These are phyloP conservation scores for Debaryomyces singareniensis DNA, from an alignment of 1,139 yeast genomes.

Conservation along the genomic window DNA sequence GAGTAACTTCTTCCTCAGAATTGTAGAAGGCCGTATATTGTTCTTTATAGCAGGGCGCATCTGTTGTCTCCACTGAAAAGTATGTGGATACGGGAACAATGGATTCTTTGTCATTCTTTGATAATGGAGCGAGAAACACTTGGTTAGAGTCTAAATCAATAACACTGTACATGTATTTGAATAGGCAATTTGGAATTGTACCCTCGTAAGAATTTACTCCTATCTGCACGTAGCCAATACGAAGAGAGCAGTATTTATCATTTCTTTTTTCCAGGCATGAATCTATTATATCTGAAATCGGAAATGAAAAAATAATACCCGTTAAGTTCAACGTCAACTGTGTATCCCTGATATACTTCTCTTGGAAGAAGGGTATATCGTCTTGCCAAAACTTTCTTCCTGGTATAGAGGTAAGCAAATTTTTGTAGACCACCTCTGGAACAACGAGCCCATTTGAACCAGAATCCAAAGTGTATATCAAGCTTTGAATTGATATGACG, in stretches of 20 bases:
- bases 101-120: constrained; percentile 1
- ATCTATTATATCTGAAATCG: constrained; percentile 12
- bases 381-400: constrained; percentile 6
- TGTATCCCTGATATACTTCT: constrained; percentile 3
- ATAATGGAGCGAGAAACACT: constrained; percentile 13
- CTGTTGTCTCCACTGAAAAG: constrained; percentile 12
- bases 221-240: constrained; percentile 9
- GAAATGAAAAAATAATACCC: constrained; percentile 13
- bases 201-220: constrained; percentile 13
- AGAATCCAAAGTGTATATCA: constrained; percentile 15
- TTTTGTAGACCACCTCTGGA: constrained; percentile 12
- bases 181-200: constrained; percentile 14
- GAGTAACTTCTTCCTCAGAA: constrained; percentile 10
- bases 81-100: constrained; percentile 2
- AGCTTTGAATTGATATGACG: constrained; percentile 11
- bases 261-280: constrained; percentile 9
- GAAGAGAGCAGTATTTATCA: constrained; percentile 9
- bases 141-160: constrained; percentile 14
- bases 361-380: constrained; percentile 8
- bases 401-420: constrained; percentile 11
- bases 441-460: constrained; percentile 16
- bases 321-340: constrained; percentile 12
- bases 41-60: constrained; percentile 9
- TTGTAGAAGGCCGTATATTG: constrained; percentile 12
- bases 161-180: constrained; percentile 14